Percentiles rank a stretch among this genome's conserved stretches.
Conservation (phyloP, 768 basidiomycete genomes). For the Crucibulum laeve region DNA sequence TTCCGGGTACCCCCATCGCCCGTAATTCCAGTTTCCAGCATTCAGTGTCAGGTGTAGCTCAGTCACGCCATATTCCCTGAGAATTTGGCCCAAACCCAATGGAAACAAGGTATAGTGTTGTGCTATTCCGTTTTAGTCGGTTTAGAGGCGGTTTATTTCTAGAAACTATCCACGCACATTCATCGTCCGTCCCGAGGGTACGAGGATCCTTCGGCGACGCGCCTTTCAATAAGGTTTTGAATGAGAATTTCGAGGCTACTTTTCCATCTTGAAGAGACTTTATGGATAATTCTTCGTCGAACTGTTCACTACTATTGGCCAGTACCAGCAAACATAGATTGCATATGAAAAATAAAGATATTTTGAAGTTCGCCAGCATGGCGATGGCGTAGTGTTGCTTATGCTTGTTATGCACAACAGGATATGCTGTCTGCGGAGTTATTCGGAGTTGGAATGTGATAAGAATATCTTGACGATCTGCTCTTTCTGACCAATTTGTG, state of each 20-base stretch:
- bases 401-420: neutral
- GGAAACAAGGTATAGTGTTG: slow-evolving; percentile 90
- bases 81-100: slow-evolving; percentile 79
- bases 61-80: slow-evolving; percentile 80
- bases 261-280: slow-evolving; percentile 74
- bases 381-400: neutral
- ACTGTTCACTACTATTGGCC: slow-evolving; percentile 32
- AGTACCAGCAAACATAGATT: slow-evolving; percentile 9
- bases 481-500: neutral
- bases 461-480: neutral
- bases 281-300: slow-evolving; percentile 41
- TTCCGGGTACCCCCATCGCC: slow-evolving; percentile 77
- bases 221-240: slow-evolving; percentile 59
- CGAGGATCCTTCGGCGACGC: slow-evolving; percentile 53
- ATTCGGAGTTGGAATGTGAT: neutral
- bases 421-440: neutral
- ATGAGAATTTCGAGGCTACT: slow-evolving; percentile 76
- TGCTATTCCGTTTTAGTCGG: slow-evolving; percentile 31
- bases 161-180: slow-evolving; percentile 29
- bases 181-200: slow-evolving; percentile 43
- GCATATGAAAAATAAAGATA: neutral
- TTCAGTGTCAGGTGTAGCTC: slow-evolving; percentile 89
- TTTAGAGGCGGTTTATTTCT: neutral
- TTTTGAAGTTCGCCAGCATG: neutral
- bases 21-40: slow-evolving; percentile 89